These are phyloP conservation scores for Chytriomyces sp. DNA, from an alignment of 192 early-diverging fungal species.

Conservation along the genomic window DNA sequence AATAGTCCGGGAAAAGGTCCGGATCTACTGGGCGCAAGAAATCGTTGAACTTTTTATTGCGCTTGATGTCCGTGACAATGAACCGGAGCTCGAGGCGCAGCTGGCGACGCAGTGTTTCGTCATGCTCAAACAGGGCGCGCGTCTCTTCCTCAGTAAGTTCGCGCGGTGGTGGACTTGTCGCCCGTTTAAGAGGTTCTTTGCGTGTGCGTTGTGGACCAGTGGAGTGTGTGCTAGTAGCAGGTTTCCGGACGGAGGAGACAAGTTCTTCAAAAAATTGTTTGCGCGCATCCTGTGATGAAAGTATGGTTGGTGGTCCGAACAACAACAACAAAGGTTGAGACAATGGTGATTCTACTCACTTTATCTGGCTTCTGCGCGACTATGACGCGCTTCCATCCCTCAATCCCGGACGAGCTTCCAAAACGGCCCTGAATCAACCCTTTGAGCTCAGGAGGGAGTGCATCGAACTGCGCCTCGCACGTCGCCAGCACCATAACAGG, in stretches of 20 bases:
- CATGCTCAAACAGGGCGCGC: constrained; percentile 51
- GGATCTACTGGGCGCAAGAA: constrained; percentile 53
- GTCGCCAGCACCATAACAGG: constrained; percentile 62
- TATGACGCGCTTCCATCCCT: constrained; percentile 31
- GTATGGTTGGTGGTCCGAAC: neutral
- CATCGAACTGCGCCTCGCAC: constrained; percentile 44
- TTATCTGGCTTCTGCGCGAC: constrained; percentile 5
- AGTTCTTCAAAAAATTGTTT: constrained; percentile 40
- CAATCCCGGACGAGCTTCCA: constrained; percentile 6
- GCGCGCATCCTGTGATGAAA: constrained; percentile 22
- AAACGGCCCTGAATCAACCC: constrained; percentile 1
- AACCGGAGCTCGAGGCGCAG: constrained; percentile 57
- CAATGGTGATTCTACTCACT: neutral
- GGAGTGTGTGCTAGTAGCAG: constrained; percentile 39
- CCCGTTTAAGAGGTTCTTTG: constrained; percentile 42
- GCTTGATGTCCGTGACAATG: constrained; percentile 57
- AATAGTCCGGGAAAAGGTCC: constrained; percentile 50
- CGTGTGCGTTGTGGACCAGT: neutral
- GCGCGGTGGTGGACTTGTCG: constrained; percentile 52
- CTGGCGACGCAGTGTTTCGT: constrained; percentile 53
- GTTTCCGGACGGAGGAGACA: constrained; percentile 35
- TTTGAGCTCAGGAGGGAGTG: constrained; percentile 37
- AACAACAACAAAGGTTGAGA: neutral
- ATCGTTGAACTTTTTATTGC: constrained; percentile 40
- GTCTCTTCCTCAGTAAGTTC: constrained; percentile 54